Percentiles rank a stretch among this genome's conserved stretches.
phyloP scores from a whole-genome alignment of 2,329 filamentous ascomycete species.

The Septoria linicola region DNA sequence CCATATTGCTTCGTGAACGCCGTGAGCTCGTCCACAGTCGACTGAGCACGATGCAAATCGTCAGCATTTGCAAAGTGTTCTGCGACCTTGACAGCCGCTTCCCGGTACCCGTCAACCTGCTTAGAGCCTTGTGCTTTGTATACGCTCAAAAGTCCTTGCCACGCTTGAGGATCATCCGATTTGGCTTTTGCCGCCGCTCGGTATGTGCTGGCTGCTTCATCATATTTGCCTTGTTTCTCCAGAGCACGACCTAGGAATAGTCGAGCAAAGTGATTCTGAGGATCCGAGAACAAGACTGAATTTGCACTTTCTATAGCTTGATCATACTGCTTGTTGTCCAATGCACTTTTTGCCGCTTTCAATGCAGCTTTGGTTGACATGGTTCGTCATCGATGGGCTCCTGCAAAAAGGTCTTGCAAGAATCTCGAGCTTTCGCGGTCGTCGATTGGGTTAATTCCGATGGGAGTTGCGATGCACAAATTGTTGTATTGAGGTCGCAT shows the following conservation, averaged over 20 bases:
- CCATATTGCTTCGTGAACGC: slow-evolving; percentile 72
- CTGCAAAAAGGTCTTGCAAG: no score
- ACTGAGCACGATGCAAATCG: slow-evolving; percentile 59
- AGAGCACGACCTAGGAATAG: slow-evolving; percentile 85
- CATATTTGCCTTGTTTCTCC: slow-evolving; percentile 70
- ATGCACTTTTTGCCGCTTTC: slow-evolving; percentile 75
- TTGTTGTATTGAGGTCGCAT: no score
- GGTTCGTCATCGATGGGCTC: slow-evolving; percentile 13
- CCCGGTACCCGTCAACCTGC: slow-evolving; percentile 71
- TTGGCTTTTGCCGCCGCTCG: slow-evolving; percentile 69
- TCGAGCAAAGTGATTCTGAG: slow-evolving; percentile 78
- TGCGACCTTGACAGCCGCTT: slow-evolving; percentile 70
- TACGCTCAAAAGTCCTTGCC: slow-evolving; percentile 83
- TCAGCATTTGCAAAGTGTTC: slow-evolving; percentile 68
- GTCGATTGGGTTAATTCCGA: no score
- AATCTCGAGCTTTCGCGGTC: no score
- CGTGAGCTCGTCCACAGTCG: slow-evolving; percentile 75
- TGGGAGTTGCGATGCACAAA: no score
- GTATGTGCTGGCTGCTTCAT: slow-evolving; percentile 77
- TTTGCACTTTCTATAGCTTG: slow-evolving; percentile 69
- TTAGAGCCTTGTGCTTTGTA: slow-evolving; percentile 71
- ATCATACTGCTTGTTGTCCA: slow-evolving; percentile 76
- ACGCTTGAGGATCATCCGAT: slow-evolving; percentile 75
- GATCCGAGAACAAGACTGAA: slow-evolving; percentile 68
- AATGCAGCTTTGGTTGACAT: slow-evolving; percentile 56